phyloP scores from a whole-genome alignment of 2,329 filamentous ascomycete genomes.

The Fusarium phyllophilum region DNA sequence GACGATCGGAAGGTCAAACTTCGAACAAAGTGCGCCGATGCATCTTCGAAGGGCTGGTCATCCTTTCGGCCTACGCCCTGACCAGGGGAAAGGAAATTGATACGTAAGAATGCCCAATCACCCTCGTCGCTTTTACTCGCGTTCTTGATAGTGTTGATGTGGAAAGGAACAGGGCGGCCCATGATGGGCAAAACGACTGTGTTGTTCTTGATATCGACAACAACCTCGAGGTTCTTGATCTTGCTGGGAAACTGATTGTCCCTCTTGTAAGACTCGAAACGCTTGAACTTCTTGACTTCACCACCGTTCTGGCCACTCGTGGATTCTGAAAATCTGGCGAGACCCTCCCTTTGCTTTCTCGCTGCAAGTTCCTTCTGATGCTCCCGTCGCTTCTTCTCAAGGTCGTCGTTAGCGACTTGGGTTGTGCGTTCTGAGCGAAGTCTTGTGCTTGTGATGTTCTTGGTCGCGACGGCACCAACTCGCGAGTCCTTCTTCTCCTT shows the following conservation, averaged over 20 bases:
- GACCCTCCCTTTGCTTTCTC: constrained; percentile 90
- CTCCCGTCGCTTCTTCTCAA: constrained; percentile 85
- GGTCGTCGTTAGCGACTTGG: constrained; percentile 83
- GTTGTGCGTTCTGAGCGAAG: constrained; percentile 90
- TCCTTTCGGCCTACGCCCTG: constrained; percentile 98
- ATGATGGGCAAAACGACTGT: constrained; percentile 96
- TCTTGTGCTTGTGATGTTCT: constrained; percentile 94
- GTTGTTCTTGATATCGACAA: constrained; percentile 89
- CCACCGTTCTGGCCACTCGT: constrained; percentile 86
- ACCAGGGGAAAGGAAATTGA: constrained; percentile 97
- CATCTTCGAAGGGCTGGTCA: constrained; percentile 97
- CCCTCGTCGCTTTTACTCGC: constrained; percentile 97
- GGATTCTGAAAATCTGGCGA: constrained; percentile 86
- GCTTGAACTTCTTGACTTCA: constrained; percentile 98
- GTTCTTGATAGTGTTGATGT: constrained; percentile 98
- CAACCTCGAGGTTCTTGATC: constrained; percentile 86
- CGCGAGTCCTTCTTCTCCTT: constrained; percentile 87
- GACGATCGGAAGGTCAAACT: constrained; percentile 95
- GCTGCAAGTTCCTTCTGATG: constrained; percentile 89
- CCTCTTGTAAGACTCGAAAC: constrained; percentile 98
- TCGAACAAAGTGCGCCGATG: constrained; percentile 92
- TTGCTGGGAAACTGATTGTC: constrained; percentile 90
- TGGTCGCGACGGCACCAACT: constrained; percentile 87
- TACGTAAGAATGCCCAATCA: constrained; percentile 91
- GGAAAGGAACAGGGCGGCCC: constrained; percentile 96